Conservation (phyloP, 2,329 filamentous ascomycete species). For the Aspergillus viridinutans region DNA sequence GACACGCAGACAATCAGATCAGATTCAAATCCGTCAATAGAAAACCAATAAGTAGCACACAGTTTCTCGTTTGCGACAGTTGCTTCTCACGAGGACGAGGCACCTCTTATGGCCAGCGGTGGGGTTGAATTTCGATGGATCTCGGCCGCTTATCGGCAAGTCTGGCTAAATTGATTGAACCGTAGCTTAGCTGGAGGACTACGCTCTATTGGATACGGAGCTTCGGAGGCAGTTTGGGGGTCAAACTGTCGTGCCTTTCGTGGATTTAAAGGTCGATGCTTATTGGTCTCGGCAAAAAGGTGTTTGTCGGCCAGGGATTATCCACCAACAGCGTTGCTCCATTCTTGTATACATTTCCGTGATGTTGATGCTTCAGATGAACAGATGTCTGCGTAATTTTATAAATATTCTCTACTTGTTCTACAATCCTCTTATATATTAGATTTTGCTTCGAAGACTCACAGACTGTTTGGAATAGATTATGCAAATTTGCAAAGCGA, state of each 20-base stretch:
- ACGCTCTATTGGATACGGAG: neutral
- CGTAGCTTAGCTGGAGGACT: neutral
- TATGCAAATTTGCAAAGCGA: too few relatives aligned
- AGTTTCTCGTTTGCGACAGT: neutral
- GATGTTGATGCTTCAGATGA: neutral
- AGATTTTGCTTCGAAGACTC: too few relatives aligned
- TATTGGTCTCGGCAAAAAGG: neutral
- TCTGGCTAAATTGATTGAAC: neutral
- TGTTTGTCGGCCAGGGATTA: neutral
- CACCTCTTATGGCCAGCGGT: neutral
- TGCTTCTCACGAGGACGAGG: neutral
- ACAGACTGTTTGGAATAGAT: too few relatives aligned
- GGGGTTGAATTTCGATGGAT: neutral
- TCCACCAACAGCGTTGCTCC: neutral
- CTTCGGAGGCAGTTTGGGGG: neutral
- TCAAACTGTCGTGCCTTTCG: neutral
- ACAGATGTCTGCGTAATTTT: too few relatives aligned
- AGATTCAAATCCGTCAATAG: neutral
- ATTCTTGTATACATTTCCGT: neutral
- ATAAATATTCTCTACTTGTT: too few relatives aligned
- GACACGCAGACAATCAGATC: neutral
- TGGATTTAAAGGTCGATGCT: neutral
- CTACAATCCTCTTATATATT: too few relatives aligned
- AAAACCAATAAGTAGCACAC: neutral
- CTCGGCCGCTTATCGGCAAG: neutral